Conservation (phyloP, 306 rosid genomes). For the Cyamopsis tetragonoloba region DNA sequence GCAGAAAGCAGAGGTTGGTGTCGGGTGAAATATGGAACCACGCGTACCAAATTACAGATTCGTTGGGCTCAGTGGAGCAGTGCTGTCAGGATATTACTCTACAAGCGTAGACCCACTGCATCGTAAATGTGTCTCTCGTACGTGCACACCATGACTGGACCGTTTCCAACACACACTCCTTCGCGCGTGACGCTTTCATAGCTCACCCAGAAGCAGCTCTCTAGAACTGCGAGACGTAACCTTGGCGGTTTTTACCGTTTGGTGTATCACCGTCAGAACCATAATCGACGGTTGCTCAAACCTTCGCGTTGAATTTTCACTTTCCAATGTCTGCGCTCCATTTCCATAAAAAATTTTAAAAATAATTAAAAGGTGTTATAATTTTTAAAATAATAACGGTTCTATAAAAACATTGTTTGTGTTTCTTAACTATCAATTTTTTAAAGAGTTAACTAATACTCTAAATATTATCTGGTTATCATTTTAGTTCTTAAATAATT, state of each 20-base stretch:
- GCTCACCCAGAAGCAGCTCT: neutral
- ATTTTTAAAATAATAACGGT: too few relatives aligned
- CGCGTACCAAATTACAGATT: conserved; percentile 30
- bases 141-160: neutral
- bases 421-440: too few relatives aligned
- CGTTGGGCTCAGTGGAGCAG: conserved; percentile 1
- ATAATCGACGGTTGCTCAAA: neutral
- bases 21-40: conserved; percentile 16
- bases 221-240: conserved; percentile 16
- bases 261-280: neutral
- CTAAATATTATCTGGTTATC: too few relatives aligned
- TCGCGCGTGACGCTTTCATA: neutral
- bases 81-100: neutral
- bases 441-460: too few relatives aligned
- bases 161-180: neutral
- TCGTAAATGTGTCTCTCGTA: neutral
- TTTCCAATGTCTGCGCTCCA: neutral
- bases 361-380: too few relatives aligned
- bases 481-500: too few relatives aligned
- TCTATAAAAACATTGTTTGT: too few relatives aligned
- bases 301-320: neutral
- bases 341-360: too few relatives aligned
- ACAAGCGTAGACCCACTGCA: neutral
- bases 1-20: conserved; percentile 8
- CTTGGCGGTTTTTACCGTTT: conserved; percentile 33